A percentile compares a stretch with the other conserved stretches of the same genome.
These are phyloP conservation scores for Esteya vermicola DNA, from an alignment of 2,329 filamentous ascomycete species.

Conservation along the genomic window DNA sequence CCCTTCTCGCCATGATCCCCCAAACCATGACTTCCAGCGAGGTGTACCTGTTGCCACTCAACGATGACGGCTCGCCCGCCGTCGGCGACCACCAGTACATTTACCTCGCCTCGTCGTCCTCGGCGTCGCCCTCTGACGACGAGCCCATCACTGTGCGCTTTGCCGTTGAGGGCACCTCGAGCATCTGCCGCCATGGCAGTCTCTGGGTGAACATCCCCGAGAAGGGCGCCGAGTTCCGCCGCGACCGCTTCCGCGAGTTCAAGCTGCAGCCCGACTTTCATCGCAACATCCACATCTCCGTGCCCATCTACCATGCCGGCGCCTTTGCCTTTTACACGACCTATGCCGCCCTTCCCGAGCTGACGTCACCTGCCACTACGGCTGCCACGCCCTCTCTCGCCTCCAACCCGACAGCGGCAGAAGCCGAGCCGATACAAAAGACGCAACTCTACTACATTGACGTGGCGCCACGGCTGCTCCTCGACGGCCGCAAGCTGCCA, in stretches of 20 bases:
- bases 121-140: no score
- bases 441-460: constrained; percentile 85
- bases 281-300: constrained; percentile 74
- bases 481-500: constrained; percentile 62
- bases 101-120: constrained; percentile 68
- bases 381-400: no score
- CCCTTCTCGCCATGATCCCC: constrained; percentile 32
- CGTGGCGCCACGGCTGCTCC: constrained; percentile 66
- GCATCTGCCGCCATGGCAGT: constrained; percentile 86
- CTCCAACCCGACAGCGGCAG: no score
- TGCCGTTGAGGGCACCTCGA: constrained; percentile 85
- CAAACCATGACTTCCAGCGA: constrained; percentile 51
- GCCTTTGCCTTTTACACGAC: constrained; percentile 92
- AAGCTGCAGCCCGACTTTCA: constrained; percentile 89
- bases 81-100: constrained; percentile 73
- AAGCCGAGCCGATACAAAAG: constrained; percentile 42
- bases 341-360: constrained; percentile 73
- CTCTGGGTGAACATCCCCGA: constrained; percentile 93
- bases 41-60: constrained; percentile 80
- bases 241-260: constrained; percentile 72
- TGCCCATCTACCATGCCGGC: constrained; percentile 70
- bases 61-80: constrained; percentile 84
- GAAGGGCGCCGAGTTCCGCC: constrained; percentile 58
- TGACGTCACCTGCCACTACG: constrained; percentile 30
- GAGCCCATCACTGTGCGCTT: constrained; percentile 75